Percentiles rank a stretch among this genome's conserved stretches.
Evolutionary conservation across 306 rosid species (phyloP).

Genomic region (Sphenostylis stenocarpa): DNA sequence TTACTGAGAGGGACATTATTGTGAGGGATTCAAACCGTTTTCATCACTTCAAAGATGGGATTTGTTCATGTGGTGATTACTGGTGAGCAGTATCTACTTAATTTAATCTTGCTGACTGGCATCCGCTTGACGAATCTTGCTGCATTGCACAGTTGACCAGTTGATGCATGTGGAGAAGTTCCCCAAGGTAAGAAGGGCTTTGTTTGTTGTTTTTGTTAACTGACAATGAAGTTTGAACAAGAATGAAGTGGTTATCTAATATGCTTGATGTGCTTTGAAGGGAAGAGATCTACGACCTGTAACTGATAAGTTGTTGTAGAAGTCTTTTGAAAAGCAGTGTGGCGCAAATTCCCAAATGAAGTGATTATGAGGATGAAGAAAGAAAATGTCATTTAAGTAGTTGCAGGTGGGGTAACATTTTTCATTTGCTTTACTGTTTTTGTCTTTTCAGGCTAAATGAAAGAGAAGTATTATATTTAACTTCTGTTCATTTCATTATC

Average conservation of each 20-base stretch:
- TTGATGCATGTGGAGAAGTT: conserved; percentile 77
- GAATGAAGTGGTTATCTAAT: conserved; percentile 15
- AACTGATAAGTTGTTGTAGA: conserved; percentile 79
- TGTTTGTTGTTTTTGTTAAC: conserved; percentile 14
- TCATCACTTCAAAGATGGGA: conserved; percentile 44
- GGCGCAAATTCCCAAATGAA: conserved; percentile 39
- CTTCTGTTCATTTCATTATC: neutral
- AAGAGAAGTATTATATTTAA: neutral
- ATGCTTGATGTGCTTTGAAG: conserved; percentile 41
- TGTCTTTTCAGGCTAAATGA: neutral
- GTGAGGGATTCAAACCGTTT: conserved; percentile 47
- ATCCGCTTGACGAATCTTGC: conserved; percentile 72
- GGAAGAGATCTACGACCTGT: conserved; percentile 76
- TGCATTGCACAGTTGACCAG: conserved; percentile 75
- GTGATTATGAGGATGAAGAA: conserved; percentile 60
- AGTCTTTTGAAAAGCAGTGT: conserved; percentile 62
- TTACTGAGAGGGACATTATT: conserved; percentile 43
- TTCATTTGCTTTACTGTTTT: conserved; percentile 8
- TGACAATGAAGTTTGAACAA: neutral
- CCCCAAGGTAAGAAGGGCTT: conserved; percentile 53
- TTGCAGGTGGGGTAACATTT: conserved; percentile 62
- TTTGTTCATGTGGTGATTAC: conserved; percentile 47
- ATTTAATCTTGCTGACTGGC: conserved; percentile 35
- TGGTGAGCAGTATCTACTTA: conserved; percentile 21
- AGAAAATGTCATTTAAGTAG: conserved; percentile 62